Evolutionary conservation across 768 basidiomycete genomes (phyloP), one percentile per base, ranked within the genome.

Genomic region (Trametes gibbosa): DNA sequence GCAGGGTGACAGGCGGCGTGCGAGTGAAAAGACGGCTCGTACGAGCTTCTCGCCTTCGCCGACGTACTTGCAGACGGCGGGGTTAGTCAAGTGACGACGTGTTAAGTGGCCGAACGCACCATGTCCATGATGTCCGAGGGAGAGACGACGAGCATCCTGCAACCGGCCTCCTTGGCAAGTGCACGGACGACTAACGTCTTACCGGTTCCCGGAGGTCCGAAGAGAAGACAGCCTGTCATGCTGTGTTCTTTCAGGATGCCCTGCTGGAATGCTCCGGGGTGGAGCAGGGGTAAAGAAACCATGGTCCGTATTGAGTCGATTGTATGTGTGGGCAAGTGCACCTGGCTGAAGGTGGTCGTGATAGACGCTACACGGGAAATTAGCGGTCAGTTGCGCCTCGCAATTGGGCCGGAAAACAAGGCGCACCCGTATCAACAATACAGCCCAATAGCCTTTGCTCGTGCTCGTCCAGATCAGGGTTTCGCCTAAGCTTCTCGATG

Each of bases 81-180:
- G 1, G 40, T 56, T 37, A 59, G 48, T 29, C 50, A 34, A 17
- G 39, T 62, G 65, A 50, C 37, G 37, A 50, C 25, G 16, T 25
- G 5, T 34, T 37, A 8, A 32, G 21, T 14, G 49, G 61, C 21
- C 52, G 40, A 7, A 56, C 81, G 46, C 61, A 92, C 92, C 92
- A 95, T 95, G 70, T 97, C 94, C 86, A 95, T 93, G 46, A 98
- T 90, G 69, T 98, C 95, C 10, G 93, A 92, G 6, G 95, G 92
- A 43, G 90, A 88, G 48, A 98, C 80, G 12, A 86, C 84, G 68
- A 98, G 75, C 95, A 98, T 98, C 50, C 92, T 81, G 65, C 93
- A 95, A 4, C 94, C 95, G 48, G 92, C 92, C 72, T 97, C 95
- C 67, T 89, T 90, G 2, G 95, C 95, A 10, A 98, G 80, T 19